Conservation (phyloP, 2,329 filamentous ascomycete species). For the Alternaria rosae region DNA sequence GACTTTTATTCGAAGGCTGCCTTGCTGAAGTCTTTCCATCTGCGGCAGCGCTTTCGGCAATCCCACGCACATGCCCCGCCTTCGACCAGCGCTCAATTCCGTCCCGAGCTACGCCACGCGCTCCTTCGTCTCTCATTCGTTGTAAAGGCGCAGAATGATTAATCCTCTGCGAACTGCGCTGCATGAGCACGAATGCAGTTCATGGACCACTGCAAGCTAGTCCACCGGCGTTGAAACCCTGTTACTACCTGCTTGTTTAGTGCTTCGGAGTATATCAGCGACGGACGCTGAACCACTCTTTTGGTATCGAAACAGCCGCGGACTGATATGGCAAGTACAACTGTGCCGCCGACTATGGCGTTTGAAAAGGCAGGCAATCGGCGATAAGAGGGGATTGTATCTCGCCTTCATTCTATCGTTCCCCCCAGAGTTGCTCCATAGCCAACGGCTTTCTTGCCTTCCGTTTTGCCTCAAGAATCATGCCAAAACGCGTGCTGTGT, state of each 20-base stretch:
- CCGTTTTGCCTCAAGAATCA: conserved; percentile 7
- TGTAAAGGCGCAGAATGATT: background rate
- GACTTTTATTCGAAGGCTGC: background rate
- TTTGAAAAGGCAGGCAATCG: background rate
- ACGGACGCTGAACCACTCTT: background rate
- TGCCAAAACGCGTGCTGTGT: conserved; percentile 50
- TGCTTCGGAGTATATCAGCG: background rate
- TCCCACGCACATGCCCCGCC: conserved; percentile 18
- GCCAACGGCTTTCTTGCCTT: background rate
- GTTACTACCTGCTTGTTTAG: background rate
- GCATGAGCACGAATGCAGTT: background rate
- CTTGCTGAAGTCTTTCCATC: background rate
- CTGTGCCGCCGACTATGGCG: background rate
- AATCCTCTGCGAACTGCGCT: background rate
- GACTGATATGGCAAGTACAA: background rate
- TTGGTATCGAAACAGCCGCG: background rate
- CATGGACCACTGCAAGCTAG: conserved; percentile 3
- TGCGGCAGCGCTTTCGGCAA: background rate
- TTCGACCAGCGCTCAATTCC: conserved; percentile 27
- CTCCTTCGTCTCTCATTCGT: conserved; percentile 3
- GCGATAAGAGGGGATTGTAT: conserved; percentile 1
- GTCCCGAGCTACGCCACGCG: conserved; percentile 14
- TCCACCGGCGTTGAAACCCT: background rate
- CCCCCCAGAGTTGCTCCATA: background rate
- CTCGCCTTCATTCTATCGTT: background rate